A percentile compares a stretch with the other conserved stretches of the same genome.
These are phyloP conservation scores for Pinus tabuliformis DNA, from an alignment of 75 land plant species.

Conservation along the genomic window DNA sequence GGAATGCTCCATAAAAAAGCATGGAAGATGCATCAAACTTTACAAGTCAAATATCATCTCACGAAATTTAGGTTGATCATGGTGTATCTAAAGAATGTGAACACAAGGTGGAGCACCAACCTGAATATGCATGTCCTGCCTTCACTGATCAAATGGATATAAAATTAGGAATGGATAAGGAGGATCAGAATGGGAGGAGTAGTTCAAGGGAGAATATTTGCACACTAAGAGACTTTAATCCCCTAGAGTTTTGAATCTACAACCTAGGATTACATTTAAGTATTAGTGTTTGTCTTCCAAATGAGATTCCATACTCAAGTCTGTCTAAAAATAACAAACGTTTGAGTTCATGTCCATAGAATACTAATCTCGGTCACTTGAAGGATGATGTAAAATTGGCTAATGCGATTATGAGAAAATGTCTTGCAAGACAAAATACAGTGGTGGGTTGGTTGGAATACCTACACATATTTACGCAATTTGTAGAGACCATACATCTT, in stretches of 20 bases:
- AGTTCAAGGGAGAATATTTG: background rate
- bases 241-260: background rate
- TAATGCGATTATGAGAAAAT: slow-evolving; percentile 66
- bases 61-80: too few species aligned
- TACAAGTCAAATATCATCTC: too few species aligned
- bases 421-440: slow-evolving; percentile 69
- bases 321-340: background rate
- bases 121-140: slow-evolving; percentile 1
- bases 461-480: slow-evolving; percentile 85
- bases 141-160: background rate
- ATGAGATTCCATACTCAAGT: background rate
- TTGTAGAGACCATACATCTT: slow-evolving; percentile 75
- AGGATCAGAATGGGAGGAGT: background rate
- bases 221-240: background rate
- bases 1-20: too few species aligned
- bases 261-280: background rate
- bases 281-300: background rate
- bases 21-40: too few species aligned
- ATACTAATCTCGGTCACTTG: background rate
- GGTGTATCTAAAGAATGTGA: too few species aligned
- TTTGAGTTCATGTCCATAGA: background rate
- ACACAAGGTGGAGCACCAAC: slow-evolving; percentile 14
- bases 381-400: slow-evolving; percentile 18
- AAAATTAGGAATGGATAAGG: too few species aligned
- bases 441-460: slow-evolving; percentile 61